Base-by-base conservation (phyloP, 1,284 basidiomycete genomes). In the Sanghuangporus baumii region DNA sequence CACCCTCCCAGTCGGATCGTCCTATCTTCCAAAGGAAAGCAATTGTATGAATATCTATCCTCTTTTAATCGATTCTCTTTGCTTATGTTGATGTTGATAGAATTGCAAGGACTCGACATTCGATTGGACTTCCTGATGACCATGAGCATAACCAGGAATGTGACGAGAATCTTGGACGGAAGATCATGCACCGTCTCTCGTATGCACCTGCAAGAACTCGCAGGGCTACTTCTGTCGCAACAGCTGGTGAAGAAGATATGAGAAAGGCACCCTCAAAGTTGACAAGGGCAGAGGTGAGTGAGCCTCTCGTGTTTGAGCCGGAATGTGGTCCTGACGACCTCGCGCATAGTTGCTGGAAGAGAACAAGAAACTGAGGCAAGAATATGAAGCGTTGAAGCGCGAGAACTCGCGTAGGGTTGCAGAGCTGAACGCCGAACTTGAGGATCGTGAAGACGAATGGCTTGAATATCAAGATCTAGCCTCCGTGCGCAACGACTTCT, bases 1-100 rank as follows among this genome's bases (percentile, higher is more conserved):
- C 70, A 73, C 20, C 68, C 73, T 31, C 65, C 68, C 57, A 77
- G 76, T 12, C 73, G 72, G 41, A 69, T 81, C 3, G 68, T 74
- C 6, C 69, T 83, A 62, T 81, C 80, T 18, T 70, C 75, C 0
- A 68, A 71, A 20, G 80, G 78, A 2, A 81, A 78, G 72, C 81
- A 79, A 71, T 71, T 71, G 80, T 82, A 67, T 58, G 77, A 70
- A 31, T 34, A 7, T 9, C 26, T 18, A 9, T 56, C 7, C 31
- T 8, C n/a, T 40, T 43, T 41, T 55, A 47, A 23, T 26, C 40
- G n/a, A 18, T 57, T 31, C 2, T 23, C 23, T 23, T 31, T 3
- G 31, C 41, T 23, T 41, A 18, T 23, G 40, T 14, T 18, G 11
- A 4, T 14, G 40, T n/a, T 18, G n/a, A 7, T 47, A 60, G 56